Base-by-base conservation (phyloP, 2,329 filamentous ascomycete genomes). In the Pseudopyricularia javanii region DNA sequence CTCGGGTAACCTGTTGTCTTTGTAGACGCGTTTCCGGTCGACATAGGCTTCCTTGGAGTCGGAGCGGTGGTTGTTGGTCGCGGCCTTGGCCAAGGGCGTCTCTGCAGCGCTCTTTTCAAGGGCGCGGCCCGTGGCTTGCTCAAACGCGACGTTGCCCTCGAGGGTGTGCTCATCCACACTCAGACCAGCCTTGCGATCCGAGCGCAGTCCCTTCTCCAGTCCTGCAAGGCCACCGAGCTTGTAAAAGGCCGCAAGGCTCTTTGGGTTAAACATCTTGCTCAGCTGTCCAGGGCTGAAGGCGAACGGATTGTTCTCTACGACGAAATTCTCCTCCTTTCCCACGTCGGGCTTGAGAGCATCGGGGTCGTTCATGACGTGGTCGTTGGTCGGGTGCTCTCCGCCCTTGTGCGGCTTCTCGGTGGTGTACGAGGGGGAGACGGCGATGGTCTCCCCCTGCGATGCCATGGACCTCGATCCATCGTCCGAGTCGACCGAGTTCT, bases 191-290 rank as follows among this genome's bases (percentile, higher is more conserved):
- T 72, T 74, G 37, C 79, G 67, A 62, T 89, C 72, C 1, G 85
- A 84, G 54, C 82, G 74, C 9, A 93, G 64, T 1, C 88, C 88
- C 62, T 83, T 88, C 61, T 88, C 86, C 20, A 93, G 64, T 2
- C 88, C 88, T 8, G 69, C 70, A 6, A 91, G 64, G 49, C 88
- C 88, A 53, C 88, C 88, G 2, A 93, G 67, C 6, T 85, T 85
- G 59, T 85, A 81, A 56, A 91, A 89, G 4, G 86, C 87, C 26
- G 79, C 73, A 55, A 87, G 71, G 59, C 77, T 90, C 68, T 93
- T 93, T 1, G 88, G 87, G 57, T 91, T 91, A 51, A 90, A 73
- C 7, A 93, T 70, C 68, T 91, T 91, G 56, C 80, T 82, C 60
- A 88, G 69, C 59, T 87, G 85, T 24, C 86, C 87, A 11, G 83